A percentile compares a stretch with the other conserved stretches of the same genome.
Evolutionary conservation across 768 basidiomycete genomes (phyloP).

Genomic region (Agrocybe chaxingu): DNA sequence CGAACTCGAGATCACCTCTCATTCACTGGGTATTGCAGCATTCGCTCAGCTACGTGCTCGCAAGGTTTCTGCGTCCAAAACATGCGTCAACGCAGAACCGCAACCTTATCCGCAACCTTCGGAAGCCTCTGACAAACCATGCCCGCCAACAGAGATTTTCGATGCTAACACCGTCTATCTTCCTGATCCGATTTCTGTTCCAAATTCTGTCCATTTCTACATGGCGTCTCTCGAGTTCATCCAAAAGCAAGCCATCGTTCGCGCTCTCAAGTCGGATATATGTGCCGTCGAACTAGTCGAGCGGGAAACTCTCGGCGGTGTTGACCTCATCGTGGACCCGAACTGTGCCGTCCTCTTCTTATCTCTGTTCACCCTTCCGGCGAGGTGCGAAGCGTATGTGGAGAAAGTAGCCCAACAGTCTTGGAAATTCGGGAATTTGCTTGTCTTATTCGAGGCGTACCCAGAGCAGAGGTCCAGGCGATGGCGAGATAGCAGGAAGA

Average conservation of each 20-base stretch:
- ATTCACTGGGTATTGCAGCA: constrained; percentile 28
- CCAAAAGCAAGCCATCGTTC: constrained; percentile 63
- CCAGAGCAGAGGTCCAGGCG: constrained; percentile 32
- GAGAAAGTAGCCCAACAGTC: constrained; percentile 49
- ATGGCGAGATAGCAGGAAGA: background rate
- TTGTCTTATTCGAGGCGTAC: constrained; percentile 69
- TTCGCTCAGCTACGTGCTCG: constrained; percentile 41
- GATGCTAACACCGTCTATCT: constrained; percentile 43
- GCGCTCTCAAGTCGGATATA: constrained; percentile 38
- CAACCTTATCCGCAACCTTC: constrained; percentile 2
- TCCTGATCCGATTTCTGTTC: constrained; percentile 27
- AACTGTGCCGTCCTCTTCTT: constrained; percentile 54
- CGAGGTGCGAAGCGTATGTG: constrained; percentile 42
- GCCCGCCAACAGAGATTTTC: constrained; percentile 38
- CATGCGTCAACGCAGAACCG: constrained; percentile 3
- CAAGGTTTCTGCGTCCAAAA: constrained; percentile 20
- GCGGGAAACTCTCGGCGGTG: constrained; percentile 54
- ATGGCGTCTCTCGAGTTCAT: constrained; percentile 66
- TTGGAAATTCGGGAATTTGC: constrained; percentile 55
- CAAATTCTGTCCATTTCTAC: constrained; percentile 52
- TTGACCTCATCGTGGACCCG: constrained; percentile 67
- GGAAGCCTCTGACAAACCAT: constrained; percentile 10
- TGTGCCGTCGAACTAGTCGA: constrained; percentile 61
- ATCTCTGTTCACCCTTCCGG: constrained; percentile 45
- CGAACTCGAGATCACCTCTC: constrained; percentile 22